phyloP scores from a whole-genome alignment of 2,329 filamentous ascomycete species.

The Pseudomassariella vexata region DNA sequence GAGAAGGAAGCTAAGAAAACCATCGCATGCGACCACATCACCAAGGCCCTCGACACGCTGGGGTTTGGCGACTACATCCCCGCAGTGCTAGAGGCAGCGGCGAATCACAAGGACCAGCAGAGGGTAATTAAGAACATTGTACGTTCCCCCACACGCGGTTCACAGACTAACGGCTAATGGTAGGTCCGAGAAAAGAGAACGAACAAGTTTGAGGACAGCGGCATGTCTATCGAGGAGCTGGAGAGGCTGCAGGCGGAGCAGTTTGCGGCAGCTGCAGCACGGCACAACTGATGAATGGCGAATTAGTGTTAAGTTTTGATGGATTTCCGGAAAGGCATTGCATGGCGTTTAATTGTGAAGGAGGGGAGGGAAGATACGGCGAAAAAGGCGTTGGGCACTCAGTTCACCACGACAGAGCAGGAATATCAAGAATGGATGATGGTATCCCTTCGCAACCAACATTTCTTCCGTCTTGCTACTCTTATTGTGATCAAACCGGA shows the following conservation, averaged over 20 bases:
- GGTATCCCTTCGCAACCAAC: too few species aligned
- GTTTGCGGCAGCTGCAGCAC: constrained; percentile 53
- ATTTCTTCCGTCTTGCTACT: too few species aligned
- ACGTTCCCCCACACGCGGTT: constrained; percentile 16
- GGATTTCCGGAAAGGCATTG: constrained; percentile 7
- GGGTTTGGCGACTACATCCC: constrained; percentile 91
- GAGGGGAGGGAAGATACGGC: too few species aligned
- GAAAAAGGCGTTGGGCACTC: neutral
- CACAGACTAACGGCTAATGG: constrained; percentile 55
- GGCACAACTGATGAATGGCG: constrained; percentile 14
- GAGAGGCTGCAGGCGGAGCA: constrained; percentile 85
- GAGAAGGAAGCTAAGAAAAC: constrained; percentile 99
- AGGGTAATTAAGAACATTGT: constrained; percentile 52
- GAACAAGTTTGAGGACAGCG: constrained; percentile 93
- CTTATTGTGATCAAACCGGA: too few species aligned
- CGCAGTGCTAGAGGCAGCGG: constrained; percentile 54
- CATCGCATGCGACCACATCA: constrained; percentile 96
- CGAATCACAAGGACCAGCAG: constrained; percentile 77
- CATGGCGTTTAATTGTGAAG: constrained; percentile 7
- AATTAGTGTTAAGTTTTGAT: constrained; percentile 1
- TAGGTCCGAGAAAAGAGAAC: constrained; percentile 66
- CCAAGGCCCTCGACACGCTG: constrained; percentile 85
- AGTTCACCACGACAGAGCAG: too few species aligned
- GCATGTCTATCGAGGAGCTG: constrained; percentile 85
- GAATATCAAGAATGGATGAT: too few species aligned